Conservation (phyloP, 345 rosid genomes). For the Salix exigua region DNA sequence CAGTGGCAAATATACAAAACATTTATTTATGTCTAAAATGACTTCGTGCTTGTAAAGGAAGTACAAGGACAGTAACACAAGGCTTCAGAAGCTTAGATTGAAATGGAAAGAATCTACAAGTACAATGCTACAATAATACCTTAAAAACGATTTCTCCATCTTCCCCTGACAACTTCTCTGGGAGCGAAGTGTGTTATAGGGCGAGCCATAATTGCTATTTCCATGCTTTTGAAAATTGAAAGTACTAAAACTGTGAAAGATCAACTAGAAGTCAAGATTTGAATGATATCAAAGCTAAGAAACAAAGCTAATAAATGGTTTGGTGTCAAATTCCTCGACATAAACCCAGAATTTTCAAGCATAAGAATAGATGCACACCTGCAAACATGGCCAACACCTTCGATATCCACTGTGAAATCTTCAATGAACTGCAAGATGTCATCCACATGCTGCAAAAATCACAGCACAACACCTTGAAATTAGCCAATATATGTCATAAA, state of each 20-base stretch:
- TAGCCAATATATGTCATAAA: neutral
- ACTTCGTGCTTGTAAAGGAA: neutral
- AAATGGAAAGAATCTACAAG: neutral
- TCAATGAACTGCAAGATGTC: slow-evolving; percentile 85
- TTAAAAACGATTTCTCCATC: slow-evolving; percentile 95
- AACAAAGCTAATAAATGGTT: neutral
- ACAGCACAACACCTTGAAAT: slow-evolving; percentile 15
- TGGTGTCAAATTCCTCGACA: neutral
- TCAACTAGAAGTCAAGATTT: neutral
- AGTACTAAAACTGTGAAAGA: slow-evolving; percentile 67
- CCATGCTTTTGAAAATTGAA: slow-evolving; percentile 88
- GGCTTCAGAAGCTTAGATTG: neutral
- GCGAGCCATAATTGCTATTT: slow-evolving; percentile 81
- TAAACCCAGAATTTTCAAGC: neutral
- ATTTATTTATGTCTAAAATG: neutral
- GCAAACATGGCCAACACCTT: slow-evolving; percentile 98
- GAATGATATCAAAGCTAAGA: neutral
- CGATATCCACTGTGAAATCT: slow-evolving; percentile 74
- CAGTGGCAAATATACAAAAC: neutral
- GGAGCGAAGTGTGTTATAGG: slow-evolving; percentile 39
- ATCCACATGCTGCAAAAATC: slow-evolving; percentile 74
- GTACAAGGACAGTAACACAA: neutral
- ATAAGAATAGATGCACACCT: slow-evolving; percentile 42
- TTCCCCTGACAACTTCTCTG: slow-evolving; percentile 95
- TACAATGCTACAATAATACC: slow-evolving; percentile 41